These are phyloP conservation scores for Cytauxzoon felis DNA, from an alignment of 169 alveolate species.

Conservation along the genomic window DNA sequence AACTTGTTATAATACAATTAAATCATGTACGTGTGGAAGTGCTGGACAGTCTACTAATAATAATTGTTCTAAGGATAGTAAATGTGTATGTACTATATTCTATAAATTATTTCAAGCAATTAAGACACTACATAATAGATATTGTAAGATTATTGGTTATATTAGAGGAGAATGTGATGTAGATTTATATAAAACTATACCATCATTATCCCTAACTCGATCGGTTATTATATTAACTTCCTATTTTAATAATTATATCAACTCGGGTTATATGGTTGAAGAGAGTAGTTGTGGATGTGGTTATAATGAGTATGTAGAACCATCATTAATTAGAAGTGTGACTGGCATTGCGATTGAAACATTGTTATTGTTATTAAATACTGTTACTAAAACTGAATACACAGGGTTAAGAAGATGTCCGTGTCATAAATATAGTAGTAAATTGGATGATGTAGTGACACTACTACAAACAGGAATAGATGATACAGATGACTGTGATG, in stretches of 20 bases:
- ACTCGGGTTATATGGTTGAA: neutral
- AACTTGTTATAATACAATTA: too few species aligned
- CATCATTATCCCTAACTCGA: slow-evolving; percentile 11
- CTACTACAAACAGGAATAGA: slow-evolving; percentile 1
- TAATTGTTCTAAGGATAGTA: neutral
- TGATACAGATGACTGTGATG: slow-evolving; percentile 8
- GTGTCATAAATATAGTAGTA: slow-evolving; percentile 1
- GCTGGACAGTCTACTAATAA: too few species aligned
- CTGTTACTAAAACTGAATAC: too few species aligned
- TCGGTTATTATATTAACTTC: neutral
- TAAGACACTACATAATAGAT: neutral
- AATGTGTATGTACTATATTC: slow-evolving; percentile 1
- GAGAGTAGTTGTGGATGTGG: neutral
- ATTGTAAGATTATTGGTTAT: neutral
- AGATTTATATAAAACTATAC: neutral
- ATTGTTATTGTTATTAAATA: too few species aligned
- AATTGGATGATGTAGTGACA: neutral
- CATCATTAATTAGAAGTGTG: too few species aligned
- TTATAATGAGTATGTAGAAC: neutral
- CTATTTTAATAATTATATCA: slow-evolving; percentile 1
- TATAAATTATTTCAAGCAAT: neutral
- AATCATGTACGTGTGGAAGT: too few species aligned
- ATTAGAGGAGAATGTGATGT: neutral
- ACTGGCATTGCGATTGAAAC: too few species aligned
- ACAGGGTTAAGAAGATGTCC: neutral